These are phyloP conservation scores for Gossypium lobatum DNA, from an alignment of 441 rosid species.

Conservation along the genomic window DNA sequence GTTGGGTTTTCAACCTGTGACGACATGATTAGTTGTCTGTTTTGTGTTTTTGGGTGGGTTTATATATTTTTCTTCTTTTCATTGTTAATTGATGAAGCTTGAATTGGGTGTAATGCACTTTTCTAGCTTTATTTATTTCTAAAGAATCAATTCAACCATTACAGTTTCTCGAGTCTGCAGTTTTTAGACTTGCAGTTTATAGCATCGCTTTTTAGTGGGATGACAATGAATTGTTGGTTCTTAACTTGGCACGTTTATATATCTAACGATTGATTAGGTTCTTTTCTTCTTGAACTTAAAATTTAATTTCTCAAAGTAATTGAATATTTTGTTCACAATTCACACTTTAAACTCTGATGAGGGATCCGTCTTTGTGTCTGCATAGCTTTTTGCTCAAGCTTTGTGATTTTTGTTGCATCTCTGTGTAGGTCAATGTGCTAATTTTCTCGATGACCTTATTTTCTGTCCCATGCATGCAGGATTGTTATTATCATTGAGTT, in stretches of 20 bases:
- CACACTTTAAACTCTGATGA: not conserved
- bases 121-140: not conserved
- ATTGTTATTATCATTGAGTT: constrained; percentile 55
- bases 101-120: not conserved
- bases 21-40: not conserved
- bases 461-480: constrained; percentile 30
- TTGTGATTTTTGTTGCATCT: not conserved
- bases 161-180: not conserved
- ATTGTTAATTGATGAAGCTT: not conserved
- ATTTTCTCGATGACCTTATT: not conserved
- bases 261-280: not conserved
- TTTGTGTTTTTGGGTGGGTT: not conserved
- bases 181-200: not conserved
- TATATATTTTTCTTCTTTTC: not conserved
- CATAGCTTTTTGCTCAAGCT: not conserved
- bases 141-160: not conserved
- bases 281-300: not conserved
- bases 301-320: not conserved
- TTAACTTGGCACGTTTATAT: not conserved
- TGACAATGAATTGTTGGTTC: not conserved
- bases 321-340: not conserved
- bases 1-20: not conserved
- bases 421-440: not conserved
- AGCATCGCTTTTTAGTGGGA: not conserved
- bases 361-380: not conserved